Evolutionary conservation across 768 basidiomycete species (phyloP).

Genomic region (Lactarius evosmus): DNA sequence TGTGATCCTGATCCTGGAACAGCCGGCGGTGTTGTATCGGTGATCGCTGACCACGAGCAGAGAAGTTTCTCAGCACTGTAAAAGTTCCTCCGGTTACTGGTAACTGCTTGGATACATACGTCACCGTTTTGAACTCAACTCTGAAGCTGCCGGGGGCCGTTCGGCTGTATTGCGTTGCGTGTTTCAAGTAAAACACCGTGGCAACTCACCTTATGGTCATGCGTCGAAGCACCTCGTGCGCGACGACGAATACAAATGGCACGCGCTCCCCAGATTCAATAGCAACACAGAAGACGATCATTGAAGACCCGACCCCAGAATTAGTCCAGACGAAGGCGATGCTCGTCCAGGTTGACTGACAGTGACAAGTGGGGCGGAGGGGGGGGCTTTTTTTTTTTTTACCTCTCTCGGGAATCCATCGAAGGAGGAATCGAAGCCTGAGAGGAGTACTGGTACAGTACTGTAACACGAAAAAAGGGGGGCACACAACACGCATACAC

Average conservation of each 20-base stretch:
- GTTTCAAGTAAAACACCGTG: background rate
- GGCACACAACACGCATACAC: too few species aligned
- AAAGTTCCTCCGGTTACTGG: background rate
- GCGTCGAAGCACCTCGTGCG: background rate
- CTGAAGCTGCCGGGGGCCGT: background rate
- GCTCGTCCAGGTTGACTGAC: background rate
- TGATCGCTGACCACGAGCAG: constrained; percentile 12
- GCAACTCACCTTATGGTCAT: background rate
- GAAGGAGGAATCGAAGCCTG: background rate
- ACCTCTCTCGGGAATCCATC: background rate
- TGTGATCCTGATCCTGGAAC: constrained; percentile 23
- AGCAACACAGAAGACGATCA: background rate
- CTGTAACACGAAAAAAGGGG: too few species aligned
- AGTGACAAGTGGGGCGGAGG: background rate
- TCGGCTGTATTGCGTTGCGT: background rate
- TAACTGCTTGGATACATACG: background rate
- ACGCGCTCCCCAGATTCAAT: background rate
- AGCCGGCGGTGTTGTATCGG: constrained; percentile 21
- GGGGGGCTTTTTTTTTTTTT: background rate
- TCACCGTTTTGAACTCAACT: background rate
- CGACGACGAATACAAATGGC: background rate
- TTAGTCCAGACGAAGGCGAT: background rate
- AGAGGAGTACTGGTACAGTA: too few species aligned
- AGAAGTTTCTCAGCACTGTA: background rate
- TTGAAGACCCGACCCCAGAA: constrained; percentile 1